Conservation (phyloP, 1,284 basidiomycete species). For the Puccinia polysora region DNA sequence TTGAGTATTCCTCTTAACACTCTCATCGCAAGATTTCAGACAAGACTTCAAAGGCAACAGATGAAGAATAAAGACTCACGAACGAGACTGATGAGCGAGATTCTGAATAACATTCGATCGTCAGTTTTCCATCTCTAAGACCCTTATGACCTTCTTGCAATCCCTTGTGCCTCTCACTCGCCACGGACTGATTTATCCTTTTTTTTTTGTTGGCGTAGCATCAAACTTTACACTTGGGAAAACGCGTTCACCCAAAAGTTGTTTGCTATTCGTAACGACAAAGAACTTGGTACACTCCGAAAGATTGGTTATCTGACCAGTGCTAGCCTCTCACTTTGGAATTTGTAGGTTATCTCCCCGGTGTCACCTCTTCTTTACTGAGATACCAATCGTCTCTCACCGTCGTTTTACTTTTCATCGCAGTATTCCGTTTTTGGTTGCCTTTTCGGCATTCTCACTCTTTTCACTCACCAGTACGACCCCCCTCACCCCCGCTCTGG, state of each 20-base stretch:
- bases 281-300: conserved; percentile 73
- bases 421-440: conserved; percentile 57
- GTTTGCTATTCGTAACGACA: conserved; percentile 71
- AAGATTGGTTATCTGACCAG: conserved; percentile 71
- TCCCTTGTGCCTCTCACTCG: conserved; percentile 4
- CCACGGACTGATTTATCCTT: not conserved
- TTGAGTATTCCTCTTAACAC: conserved; percentile 49
- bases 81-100: conserved; percentile 51
- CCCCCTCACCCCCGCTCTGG: conserved; percentile 80
- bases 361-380: too few relatives aligned
- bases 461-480: conserved; percentile 66
- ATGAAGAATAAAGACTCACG: conserved; percentile 50
- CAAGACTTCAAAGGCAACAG: conserved; percentile 46
- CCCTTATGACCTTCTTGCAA: conserved; percentile 47
- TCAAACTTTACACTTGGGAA: conserved; percentile 82
- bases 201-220: conserved; percentile 56
- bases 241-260: conserved; percentile 73
- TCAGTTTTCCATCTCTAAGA: conserved; percentile 34
- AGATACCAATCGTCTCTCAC: too few relatives aligned
- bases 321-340: conserved; percentile 46
- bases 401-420: too few relatives aligned
- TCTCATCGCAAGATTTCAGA: conserved; percentile 47
- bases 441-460: conserved; percentile 61
- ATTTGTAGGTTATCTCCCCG: conserved; percentile 32
- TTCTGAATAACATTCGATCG: conserved; percentile 46